phyloP scores from a whole-genome alignment of 192 early-diverging fungal species.

The Jimgerdemannia lactiflua region DNA sequence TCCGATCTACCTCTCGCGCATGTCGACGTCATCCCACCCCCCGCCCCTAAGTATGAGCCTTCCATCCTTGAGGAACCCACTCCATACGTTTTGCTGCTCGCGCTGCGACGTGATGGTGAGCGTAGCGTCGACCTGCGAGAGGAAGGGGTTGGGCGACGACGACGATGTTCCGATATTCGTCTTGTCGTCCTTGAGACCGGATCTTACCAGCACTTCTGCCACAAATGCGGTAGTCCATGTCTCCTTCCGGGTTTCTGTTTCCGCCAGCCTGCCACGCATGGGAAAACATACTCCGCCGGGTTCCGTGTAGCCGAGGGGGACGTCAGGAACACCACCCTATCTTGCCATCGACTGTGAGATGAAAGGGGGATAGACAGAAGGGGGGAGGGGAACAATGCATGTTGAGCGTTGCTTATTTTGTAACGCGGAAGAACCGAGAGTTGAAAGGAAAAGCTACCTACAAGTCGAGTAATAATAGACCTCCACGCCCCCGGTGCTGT shows the following conservation, averaged over 20 bases:
- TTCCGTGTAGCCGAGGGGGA: background rate
- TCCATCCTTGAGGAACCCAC: background rate
- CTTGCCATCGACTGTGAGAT: background rate
- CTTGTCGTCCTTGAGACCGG: background rate
- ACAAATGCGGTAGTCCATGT: background rate
- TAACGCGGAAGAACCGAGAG: background rate
- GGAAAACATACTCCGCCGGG: background rate
- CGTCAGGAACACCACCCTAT: background rate
- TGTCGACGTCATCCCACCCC: background rate
- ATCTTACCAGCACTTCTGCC: background rate
- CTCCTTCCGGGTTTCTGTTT: background rate
- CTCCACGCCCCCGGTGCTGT: background rate
- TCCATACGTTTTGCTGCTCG: background rate
- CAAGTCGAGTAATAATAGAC: background rate
- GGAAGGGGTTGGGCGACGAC: background rate
- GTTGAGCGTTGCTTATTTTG: background rate
- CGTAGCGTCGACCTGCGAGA: background rate
- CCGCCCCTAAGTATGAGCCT: background rate
- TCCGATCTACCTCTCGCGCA: background rate
- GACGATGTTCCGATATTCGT: too few relatives aligned
- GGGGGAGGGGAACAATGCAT: background rate
- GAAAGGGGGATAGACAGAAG: background rate
- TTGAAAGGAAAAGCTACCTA: background rate
- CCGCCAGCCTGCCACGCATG: background rate
- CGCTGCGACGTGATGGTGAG: background rate